These are phyloP conservation scores for Candida lessepsii DNA, from an alignment of 805 yeast species.

Conservation along the genomic window DNA sequence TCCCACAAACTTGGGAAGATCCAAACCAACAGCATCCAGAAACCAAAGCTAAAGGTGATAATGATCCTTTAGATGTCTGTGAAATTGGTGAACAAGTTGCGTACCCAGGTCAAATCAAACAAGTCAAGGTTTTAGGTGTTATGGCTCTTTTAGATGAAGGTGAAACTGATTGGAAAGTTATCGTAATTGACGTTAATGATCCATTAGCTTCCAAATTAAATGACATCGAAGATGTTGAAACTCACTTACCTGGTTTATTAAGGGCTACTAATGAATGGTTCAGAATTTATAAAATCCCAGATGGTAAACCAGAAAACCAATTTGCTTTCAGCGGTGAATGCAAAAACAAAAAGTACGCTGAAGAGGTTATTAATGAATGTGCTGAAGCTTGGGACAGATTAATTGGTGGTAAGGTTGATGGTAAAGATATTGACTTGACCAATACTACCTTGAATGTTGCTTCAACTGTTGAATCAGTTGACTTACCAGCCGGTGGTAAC, in stretches of 20 bases:
- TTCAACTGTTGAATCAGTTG: conserved; percentile 45
- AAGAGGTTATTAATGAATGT: conserved; percentile 61
- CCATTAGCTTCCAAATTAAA: conserved; percentile 60
- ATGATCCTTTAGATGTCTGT: conserved; percentile 83
- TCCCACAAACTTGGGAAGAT: conserved; percentile 93
- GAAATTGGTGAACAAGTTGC: conserved; percentile 50
- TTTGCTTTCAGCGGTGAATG: conserved; percentile 76
- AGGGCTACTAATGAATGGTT: conserved; percentile 75
- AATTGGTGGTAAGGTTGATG: conserved; percentile 42
- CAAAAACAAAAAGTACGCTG: conserved; percentile 56
- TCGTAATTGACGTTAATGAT: conserved; percentile 67
- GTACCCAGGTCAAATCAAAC: conserved; percentile 51
- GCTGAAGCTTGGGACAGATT: conserved; percentile 65
- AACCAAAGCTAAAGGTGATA: conserved; percentile 75
- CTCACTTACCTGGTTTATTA: conserved; percentile 67
- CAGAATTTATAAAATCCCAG: conserved; percentile 78
- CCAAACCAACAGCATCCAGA: conserved; percentile 60
- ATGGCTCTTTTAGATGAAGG: conserved; percentile 87
- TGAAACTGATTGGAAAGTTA: conserved; percentile 93
- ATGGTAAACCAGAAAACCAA: conserved; percentile 71
- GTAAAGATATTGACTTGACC: conserved; percentile 64
- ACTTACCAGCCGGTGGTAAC: conserved; percentile 69
- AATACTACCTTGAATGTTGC: conserved; percentile 72
- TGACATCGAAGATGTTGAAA: conserved; percentile 66
- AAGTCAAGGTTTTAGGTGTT: conserved; percentile 70